A percentile compares a stretch with the other conserved stretches of the same genome.
phyloP scores from a whole-genome alignment of 2,329 filamentous ascomycete genomes.

The Diaporthe eres region DNA sequence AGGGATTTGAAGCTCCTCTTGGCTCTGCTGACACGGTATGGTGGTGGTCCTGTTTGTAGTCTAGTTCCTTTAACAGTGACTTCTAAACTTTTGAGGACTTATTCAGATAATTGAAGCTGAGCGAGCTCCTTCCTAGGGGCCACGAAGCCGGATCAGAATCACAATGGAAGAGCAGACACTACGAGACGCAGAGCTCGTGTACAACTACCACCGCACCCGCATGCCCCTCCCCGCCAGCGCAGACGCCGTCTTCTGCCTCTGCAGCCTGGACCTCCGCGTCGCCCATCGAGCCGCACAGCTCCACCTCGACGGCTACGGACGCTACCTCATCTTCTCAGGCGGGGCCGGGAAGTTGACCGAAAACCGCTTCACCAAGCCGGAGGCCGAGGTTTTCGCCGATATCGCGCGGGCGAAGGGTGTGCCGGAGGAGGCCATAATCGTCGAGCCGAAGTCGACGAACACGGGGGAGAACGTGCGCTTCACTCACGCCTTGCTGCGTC shows the following conservation, averaged over 20 bases:
- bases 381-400: slow-evolving; percentile 59
- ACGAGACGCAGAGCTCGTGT: slow-evolving; percentile 55
- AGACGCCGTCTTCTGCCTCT: slow-evolving; percentile 62
- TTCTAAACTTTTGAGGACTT: no score
- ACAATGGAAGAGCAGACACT: background rate
- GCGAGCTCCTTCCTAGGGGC: fast-evolving
- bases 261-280: slow-evolving; percentile 62
- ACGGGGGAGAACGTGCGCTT: slow-evolving; percentile 64
- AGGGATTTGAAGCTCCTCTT: background rate
- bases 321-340: slow-evolving; percentile 60
- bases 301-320: slow-evolving; percentile 56
- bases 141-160: background rate
- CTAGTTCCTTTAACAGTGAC: background rate
- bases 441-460: slow-evolving; percentile 58
- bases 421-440: slow-evolving; percentile 54
- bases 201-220: slow-evolving; percentile 60
- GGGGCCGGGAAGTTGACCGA: slow-evolving; percentile 57
- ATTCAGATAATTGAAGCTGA: background rate
- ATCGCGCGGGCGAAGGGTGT: slow-evolving; percentile 58
- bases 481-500: slow-evolving; percentile 54
- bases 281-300: slow-evolving; percentile 58
- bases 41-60: background rate
- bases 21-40: background rate
- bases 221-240: slow-evolving; percentile 51
- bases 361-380: slow-evolving; percentile 55